A percentile compares a stretch with the other conserved stretches of the same genome.
phyloP scores from a whole-genome alignment of 169 alveolate genomes.

The Cryptosporidium muris region DNA sequence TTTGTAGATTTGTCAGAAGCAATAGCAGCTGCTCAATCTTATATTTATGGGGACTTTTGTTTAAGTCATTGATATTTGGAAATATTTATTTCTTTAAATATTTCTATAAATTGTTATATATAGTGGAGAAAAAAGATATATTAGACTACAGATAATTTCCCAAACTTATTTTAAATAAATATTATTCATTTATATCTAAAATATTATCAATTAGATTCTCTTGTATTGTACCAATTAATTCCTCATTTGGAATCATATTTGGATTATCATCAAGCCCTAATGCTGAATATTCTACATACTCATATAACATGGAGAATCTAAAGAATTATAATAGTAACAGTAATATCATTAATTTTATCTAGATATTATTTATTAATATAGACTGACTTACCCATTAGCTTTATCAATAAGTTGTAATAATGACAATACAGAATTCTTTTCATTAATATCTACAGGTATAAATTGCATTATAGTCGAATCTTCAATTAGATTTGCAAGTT shows the following conservation, averaged over 20 bases:
- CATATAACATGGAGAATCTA: conserved; percentile 74
- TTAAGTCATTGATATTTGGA: background rate
- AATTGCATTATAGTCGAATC: conserved; percentile 78
- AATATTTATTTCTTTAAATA: background rate
- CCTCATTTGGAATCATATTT: conserved; percentile 74
- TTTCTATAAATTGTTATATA: no score
- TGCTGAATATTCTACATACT: conserved; percentile 75
- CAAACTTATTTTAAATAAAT: background rate
- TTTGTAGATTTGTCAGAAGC: conserved; percentile 63
- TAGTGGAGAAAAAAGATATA: no score
- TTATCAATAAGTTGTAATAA: conserved; percentile 81
- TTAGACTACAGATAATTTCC: background rate
- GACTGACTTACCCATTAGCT: conserved; percentile 84
- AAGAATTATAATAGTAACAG: conserved; percentile 14
- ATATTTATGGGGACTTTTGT: background rate
- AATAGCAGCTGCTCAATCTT: conserved; percentile 61
- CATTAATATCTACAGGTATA: conserved; percentile 85
- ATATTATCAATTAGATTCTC: conserved; percentile 43
- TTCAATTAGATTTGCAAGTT: conserved; percentile 79
- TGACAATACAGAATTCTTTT: conserved; percentile 80
- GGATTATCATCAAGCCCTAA: conserved; percentile 73
- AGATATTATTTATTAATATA: conserved; percentile 22
- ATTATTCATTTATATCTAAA: background rate
- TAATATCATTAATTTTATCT: background rate
- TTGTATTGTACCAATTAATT: conserved; percentile 26